Evolutionary conservation across 2,329 filamentous ascomycete genomes (phyloP).

Genomic region (Botryosphaeria dothidea): DNA sequence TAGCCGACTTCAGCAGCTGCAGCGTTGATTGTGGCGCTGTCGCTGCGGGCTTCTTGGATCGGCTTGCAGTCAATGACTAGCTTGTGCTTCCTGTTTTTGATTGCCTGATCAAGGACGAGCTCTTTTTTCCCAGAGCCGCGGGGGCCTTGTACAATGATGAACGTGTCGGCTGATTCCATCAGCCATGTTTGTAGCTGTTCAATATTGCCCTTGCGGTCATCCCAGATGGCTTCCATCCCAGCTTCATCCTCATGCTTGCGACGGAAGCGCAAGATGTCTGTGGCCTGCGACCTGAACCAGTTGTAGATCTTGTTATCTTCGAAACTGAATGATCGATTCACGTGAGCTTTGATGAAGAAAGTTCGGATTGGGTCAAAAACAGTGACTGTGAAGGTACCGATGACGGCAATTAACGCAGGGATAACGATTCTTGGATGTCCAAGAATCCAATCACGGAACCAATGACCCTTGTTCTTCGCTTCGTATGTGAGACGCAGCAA

Average conservation of each 20-base stretch:
- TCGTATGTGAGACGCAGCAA: constrained; percentile 82
- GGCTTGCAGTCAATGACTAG: constrained; percentile 90
- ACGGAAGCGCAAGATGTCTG: constrained; percentile 64
- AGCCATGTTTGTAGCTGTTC: constrained; percentile 82
- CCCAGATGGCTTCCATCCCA: constrained; percentile 80
- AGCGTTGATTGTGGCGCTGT: constrained; percentile 79
- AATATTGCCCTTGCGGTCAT: constrained; percentile 79
- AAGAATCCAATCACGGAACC: constrained; percentile 83
- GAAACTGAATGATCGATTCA: constrained; percentile 74
- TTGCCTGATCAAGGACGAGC: constrained; percentile 79
- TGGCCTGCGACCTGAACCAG: constrained; percentile 77
- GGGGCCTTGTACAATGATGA: constrained; percentile 90
- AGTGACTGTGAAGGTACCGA: constrained; percentile 80
- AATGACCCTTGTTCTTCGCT: constrained; percentile 71
- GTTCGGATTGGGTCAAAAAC: constrained; percentile 94
- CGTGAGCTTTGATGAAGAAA: constrained; percentile 86
- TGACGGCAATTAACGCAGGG: constrained; percentile 74
- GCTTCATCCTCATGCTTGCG: constrained; percentile 62
- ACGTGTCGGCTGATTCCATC: constrained; percentile 84
- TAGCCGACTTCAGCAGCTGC: constrained; percentile 86
- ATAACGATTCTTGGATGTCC: constrained; percentile 87
- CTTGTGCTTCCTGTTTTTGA: constrained; percentile 74
- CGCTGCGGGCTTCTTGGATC: constrained; percentile 86
- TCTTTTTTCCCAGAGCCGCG: constrained; percentile 89
- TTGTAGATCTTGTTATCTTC: constrained; percentile 72